Conservation (phyloP, 2,329 filamentous ascomycete genomes). For the Sporothrix brunneoviolacea region DNA sequence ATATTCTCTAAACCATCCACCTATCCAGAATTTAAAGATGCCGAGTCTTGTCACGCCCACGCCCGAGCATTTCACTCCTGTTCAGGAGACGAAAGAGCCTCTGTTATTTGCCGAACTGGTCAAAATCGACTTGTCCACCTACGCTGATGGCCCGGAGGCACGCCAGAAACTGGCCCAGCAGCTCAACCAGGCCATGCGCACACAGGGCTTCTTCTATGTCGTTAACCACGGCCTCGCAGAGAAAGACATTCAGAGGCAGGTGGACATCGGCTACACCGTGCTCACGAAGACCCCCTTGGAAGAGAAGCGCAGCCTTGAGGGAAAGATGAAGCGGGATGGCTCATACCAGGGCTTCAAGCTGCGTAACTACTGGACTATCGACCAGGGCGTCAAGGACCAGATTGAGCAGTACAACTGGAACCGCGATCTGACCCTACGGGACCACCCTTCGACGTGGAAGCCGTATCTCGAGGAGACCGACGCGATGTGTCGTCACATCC, state of each 20-base stretch:
- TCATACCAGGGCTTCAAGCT: neutral
- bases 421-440: neutral
- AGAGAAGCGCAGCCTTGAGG: neutral
- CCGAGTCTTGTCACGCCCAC: neutral
- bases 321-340: neutral
- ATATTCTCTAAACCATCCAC: neutral
- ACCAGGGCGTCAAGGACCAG: neutral
- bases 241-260: neutral
- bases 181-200: neutral
- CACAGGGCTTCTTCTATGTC: neutral
- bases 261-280: neutral
- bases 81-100: neutral
- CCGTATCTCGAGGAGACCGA: neutral
- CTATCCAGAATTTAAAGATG: neutral
- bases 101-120: neutral
- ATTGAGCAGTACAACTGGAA: constrained; percentile 1
- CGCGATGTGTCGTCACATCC: constrained; percentile 17
- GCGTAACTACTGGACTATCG: neutral
- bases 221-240: neutral
- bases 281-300: neutral
- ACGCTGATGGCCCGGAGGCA: neutral
- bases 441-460: neutral
- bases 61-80: neutral
- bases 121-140: neutral
- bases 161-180: neutral